Evolutionary conservation across 257 asterid species (phyloP), one percentile per base, ranked within the genome.

Genomic region (Solanum appendiculatum): DNA sequence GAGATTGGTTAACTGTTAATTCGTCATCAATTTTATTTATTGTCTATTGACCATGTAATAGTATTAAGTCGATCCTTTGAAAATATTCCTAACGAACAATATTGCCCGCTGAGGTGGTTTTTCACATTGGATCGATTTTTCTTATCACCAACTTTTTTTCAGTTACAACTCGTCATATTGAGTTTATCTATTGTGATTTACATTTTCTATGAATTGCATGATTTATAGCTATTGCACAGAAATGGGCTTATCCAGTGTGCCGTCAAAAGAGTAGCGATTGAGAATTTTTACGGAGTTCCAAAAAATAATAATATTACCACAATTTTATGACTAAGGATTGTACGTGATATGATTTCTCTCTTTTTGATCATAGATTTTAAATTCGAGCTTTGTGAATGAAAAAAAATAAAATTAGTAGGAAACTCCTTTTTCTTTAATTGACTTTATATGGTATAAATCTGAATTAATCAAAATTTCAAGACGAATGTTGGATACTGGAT

Each of bases 161-260:
- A 44, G 4, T 48, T 15, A 48, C 7, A 14, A 2, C 2, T 15
- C 7, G 1, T 48, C 0, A 2, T 15, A 48, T 0, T 5, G 7
- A 4, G 2, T 15, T 48, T 48, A 9, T 40, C 9, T 40, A 8
- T 0, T 40, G 11, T 0, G 2, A 3, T 9, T 9, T 40, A 40
- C 0, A 40, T 40, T 2, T 2, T 2, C 11, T 40, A 3, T 40
- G 0, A 40, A 8, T 10, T 3, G 1, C 9, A 9, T 40, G 46
- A 1, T 40, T 40, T 10, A 3, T 3, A 40, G 13, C 3, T 40
- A 48, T 48, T 15, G 2, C 3, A 15, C 1, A 1, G 15, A 0
- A 48, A 15, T 5, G 1, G 11, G 14, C 5, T 48, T 48, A 15
- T 48, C 14, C 1, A 5, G 1, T 15, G 8, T 5, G 3, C 21